These are phyloP conservation scores for Trichoderma endophyticum DNA, from an alignment of 2,329 filamentous ascomycete species.

Conservation along the genomic window DNA sequence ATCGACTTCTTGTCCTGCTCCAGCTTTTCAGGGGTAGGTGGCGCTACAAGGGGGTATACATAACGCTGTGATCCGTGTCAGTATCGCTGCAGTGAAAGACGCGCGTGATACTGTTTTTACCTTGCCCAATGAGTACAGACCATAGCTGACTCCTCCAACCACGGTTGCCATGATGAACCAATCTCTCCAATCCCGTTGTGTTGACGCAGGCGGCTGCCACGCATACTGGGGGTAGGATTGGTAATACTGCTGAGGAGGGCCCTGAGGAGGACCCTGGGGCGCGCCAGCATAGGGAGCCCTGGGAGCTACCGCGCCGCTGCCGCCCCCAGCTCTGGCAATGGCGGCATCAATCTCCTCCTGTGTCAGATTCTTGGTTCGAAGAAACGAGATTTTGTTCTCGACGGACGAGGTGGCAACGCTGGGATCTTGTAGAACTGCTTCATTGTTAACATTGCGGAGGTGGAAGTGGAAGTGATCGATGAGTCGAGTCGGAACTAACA, in stretches of 20 bases:
- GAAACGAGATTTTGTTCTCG: conserved; percentile 87
- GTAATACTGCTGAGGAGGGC: conserved; percentile 44
- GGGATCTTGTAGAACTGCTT: conserved; percentile 84
- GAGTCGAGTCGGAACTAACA: conserved; percentile 35
- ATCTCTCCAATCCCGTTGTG: conserved; percentile 90
- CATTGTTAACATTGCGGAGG: conserved; percentile 21
- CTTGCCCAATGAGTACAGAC: conserved; percentile 83
- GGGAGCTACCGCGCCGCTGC: conserved; percentile 45
- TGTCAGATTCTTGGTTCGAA: conserved; percentile 95
- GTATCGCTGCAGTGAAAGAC: background rate
- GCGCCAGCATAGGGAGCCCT: conserved; percentile 34
- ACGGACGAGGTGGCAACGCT: conserved; percentile 85
- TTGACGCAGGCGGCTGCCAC: conserved; percentile 57
- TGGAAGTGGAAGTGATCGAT: background rate
- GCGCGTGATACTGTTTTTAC: conserved; percentile 40
- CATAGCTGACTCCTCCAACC: conserved; percentile 83
- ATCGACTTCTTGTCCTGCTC: conserved; percentile 92
- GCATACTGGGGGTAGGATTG: conserved; percentile 50
- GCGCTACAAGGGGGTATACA: conserved; percentile 83
- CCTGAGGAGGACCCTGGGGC: conserved; percentile 40
- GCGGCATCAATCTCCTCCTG: conserved; percentile 90
- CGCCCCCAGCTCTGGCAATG: conserved; percentile 69
- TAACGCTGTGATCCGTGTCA: conserved; percentile 63
- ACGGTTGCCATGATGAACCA: conserved; percentile 99
- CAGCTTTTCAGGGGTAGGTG: conserved; percentile 88